These are phyloP conservation scores for Tilletiopsis washingtonensis DNA, from an alignment of 1,284 basidiomycete genomes.

Conservation along the genomic window DNA sequence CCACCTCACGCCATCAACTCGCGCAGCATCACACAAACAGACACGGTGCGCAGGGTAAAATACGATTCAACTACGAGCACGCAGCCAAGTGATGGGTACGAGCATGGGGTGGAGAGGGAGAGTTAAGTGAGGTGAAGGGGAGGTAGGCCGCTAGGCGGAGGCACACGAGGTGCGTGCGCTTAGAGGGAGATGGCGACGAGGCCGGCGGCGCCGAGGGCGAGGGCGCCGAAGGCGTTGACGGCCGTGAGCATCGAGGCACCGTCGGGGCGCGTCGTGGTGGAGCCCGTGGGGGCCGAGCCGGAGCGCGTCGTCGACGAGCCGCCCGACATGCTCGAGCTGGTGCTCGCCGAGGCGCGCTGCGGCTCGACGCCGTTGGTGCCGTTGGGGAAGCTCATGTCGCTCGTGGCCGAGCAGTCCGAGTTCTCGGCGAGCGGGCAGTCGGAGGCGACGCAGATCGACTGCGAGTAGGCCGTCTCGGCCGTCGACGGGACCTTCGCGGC, in stretches of 20 bases:
- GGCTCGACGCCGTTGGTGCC: constrained; percentile 6
- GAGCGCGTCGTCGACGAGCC: neutral
- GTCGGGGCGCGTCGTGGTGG: neutral
- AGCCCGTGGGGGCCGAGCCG: neutral
- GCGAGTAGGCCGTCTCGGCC: neutral
- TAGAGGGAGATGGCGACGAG: constrained; percentile 6
- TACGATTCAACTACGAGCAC: too few relatives aligned
- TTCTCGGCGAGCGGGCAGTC: constrained; percentile 2
- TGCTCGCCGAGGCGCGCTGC: neutral
- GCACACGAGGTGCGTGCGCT: too few relatives aligned
- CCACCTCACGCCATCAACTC: too few relatives aligned
- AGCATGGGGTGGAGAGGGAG: too few relatives aligned
- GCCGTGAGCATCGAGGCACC: neutral
- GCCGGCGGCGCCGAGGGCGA: constrained; percentile 5
- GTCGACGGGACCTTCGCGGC: neutral
- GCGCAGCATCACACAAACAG: too few relatives aligned
- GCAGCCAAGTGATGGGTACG: too few relatives aligned
- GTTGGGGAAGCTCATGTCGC: constrained; percentile 5
- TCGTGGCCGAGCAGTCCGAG: neutral
- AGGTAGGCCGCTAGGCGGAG: too few relatives aligned
- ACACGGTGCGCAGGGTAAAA: too few relatives aligned
- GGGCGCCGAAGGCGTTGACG: constrained; percentile 5
- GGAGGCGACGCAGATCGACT: constrained; percentile 10
- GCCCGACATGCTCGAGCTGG: neutral
- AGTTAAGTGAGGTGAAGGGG: too few relatives aligned